Base-by-base conservation (phyloP, 208 protist genomes). In the Leishmania arabica region DNA sequence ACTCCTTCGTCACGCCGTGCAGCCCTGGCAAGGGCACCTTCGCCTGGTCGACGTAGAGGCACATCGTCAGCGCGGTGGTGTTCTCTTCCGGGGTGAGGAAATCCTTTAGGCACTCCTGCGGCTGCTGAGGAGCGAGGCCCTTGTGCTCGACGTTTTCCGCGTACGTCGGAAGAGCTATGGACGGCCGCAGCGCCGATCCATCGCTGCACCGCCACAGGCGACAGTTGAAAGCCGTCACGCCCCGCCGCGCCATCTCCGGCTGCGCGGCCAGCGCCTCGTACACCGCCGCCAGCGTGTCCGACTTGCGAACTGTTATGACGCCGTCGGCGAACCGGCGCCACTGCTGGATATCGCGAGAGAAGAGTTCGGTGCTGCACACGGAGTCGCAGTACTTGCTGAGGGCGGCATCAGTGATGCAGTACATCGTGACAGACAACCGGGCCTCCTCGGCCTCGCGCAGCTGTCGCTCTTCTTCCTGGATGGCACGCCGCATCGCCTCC, bases 271-370 rank as follows among this genome's bases (percentile, higher is more conserved):
- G 69, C 19, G 76, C 68, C 78, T 91, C 85, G 75, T 95, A 95
- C 60, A 94, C 82, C 6, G 65, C 54, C 15, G 60, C 56, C 31
- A 97, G 62, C 4, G 87, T 71, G 65, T 91, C 89, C 2, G 81
- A 83, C 78, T 95, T 95, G 42, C 84, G 73, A 47, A 94, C 75
- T 34, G 92, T 84, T 56, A 97, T 47, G 34, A 86, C 84, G 62
- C 88, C 88, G 72, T 88, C 86, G 21, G 87, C 82, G 60, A 69
- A 85, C 72, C 71, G 72, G 1, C 80, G 79, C 54, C 77, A 86
- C 49, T 77, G 56, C 1, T 80, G 74, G 8, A 68, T 51, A 56
- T 95, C 88, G 42, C 83, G 78, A 24, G 89, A 86, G 66, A 93
- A 90, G 37, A 93, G 90, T n/a, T 90, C 84, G 27, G 83, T 86